A percentile compares a stretch with the other conserved stretches of the same genome.
These are phyloP conservation scores for Diaporthe vaccinii DNA, from an alignment of 2,329 filamentous ascomycete genomes.

Conservation along the genomic window DNA sequence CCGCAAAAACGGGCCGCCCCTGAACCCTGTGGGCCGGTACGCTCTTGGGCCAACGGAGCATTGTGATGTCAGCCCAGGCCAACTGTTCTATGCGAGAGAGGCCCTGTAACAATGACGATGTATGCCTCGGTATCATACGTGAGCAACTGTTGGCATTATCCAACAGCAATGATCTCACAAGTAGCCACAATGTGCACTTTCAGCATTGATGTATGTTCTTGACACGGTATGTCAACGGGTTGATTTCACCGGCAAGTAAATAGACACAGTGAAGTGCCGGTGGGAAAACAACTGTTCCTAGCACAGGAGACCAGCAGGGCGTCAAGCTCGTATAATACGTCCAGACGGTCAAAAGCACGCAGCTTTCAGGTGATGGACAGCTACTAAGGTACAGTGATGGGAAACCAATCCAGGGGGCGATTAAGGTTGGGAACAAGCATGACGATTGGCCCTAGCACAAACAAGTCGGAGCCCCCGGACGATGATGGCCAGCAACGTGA, in stretches of 20 bases:
- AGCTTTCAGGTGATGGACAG: neutral
- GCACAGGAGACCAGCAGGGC: too few species aligned
- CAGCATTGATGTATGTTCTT: too few species aligned
- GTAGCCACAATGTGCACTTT: neutral
- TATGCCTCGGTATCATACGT: neutral
- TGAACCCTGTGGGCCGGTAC: slow-evolving; percentile 6
- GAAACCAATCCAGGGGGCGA: neutral
- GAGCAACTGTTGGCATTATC: neutral
- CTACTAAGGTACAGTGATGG: too few species aligned
- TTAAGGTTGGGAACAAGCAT: slow-evolving; percentile 30
- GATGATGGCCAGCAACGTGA: slow-evolving; percentile 14
- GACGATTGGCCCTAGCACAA: neutral
- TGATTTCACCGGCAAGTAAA: neutral
- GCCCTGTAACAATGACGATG: neutral
- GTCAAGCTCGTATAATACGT: neutral
- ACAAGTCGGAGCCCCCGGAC: slow-evolving; percentile 22
- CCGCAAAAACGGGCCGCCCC: slow-evolving; percentile 20
- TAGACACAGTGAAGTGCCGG: neutral
- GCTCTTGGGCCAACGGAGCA: neutral
- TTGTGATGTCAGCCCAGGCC: slow-evolving; percentile 26
- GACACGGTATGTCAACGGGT: too few species aligned
- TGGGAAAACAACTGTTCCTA: neutral
- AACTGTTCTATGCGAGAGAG: neutral
- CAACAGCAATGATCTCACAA: neutral
- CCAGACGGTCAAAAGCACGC: fast-evolving